Percentiles rank a stretch among this genome's conserved stretches.
phyloP scores from a whole-genome alignment of 2,329 filamentous ascomycete species.

The Ophiostoma tasmaniense region DNA sequence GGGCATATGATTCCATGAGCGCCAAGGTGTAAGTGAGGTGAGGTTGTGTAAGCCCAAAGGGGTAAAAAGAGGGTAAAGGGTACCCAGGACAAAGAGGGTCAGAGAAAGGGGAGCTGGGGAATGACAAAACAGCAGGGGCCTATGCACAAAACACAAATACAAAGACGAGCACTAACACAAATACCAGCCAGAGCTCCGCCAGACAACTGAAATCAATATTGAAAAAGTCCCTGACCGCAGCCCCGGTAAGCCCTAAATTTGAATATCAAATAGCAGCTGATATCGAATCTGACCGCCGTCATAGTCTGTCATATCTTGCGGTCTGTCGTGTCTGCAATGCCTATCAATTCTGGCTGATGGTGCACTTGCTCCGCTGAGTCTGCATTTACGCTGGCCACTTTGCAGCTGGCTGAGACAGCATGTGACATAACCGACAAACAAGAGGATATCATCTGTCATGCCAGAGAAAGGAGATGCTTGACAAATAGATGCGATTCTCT shows the following conservation, averaged over 20 bases:
- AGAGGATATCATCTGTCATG: not conserved
- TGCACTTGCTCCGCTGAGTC: not conserved
- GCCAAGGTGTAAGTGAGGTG: not conserved
- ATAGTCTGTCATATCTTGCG: not conserved
- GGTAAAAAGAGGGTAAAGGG: too few species aligned
- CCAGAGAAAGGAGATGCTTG: not conserved
- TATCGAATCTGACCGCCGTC: not conserved
- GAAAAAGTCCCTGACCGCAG: not conserved
- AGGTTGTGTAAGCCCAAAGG: not conserved
- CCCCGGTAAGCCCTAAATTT: not conserved
- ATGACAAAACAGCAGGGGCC: not conserved
- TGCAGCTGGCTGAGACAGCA: not conserved
- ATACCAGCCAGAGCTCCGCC: not conserved
- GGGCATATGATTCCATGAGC: conserved; percentile 8
- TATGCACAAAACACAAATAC: not conserved
- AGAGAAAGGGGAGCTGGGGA: not conserved
- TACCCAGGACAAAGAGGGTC: not conserved
- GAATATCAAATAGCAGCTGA: not conserved
- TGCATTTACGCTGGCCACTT: not conserved
- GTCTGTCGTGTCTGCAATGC: not conserved
- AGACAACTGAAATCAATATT: not conserved
- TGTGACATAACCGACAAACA: not conserved
- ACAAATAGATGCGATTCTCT: not conserved
- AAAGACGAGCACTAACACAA: too few species aligned
- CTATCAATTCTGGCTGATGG: not conserved